A percentile compares a stretch with the other conserved stretches of the same genome.
Conservation (phyloP, 2,329 filamentous ascomycete genomes). For the Thermothelomyces thermophilus region DNA sequence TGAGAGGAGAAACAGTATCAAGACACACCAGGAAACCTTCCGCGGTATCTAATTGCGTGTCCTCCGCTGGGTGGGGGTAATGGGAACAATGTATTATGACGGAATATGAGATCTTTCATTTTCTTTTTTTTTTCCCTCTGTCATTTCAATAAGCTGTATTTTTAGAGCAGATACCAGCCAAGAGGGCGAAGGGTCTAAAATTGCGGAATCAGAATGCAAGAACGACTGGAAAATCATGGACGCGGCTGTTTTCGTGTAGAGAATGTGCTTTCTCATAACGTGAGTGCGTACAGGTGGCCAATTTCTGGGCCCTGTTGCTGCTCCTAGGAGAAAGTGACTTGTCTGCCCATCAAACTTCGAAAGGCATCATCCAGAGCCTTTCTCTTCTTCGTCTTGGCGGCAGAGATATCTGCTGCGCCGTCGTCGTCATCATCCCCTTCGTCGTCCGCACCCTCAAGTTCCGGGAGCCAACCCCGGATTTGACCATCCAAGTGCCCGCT, state of each 20-base stretch:
- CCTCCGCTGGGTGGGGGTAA: background rate
- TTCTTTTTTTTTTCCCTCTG: conserved; percentile 2
- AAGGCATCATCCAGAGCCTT: conserved; percentile 77
- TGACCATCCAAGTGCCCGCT: conserved; percentile 79
- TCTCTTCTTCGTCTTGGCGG: conserved; percentile 60
- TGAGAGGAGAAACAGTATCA: conserved; percentile 39
- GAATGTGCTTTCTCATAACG: background rate
- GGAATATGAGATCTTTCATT: conserved; percentile 12
- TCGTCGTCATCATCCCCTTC: conserved; percentile 38
- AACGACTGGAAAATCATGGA: too few species aligned
- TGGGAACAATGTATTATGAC: conserved; percentile 12
- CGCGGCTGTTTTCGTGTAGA: background rate
- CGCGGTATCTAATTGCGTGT: conserved; percentile 36
- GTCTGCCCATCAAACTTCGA: conserved; percentile 64
- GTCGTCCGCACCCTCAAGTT: conserved; percentile 36
- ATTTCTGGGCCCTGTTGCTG: background rate
- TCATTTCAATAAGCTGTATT: too few species aligned
- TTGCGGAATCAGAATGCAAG: too few species aligned
- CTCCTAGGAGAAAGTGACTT: conserved; percentile 52
- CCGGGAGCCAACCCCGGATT: conserved; percentile 71
- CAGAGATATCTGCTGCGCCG: conserved; percentile 39
- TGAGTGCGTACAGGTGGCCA: background rate
- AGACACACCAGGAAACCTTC: conserved; percentile 43
- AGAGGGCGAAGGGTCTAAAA: background rate
- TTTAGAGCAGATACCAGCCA: conserved; percentile 12